Percentiles rank a stretch among this genome's conserved stretches.
Conservation (phyloP, 768 basidiomycete genomes). For the Lentinula raphanica region DNA sequence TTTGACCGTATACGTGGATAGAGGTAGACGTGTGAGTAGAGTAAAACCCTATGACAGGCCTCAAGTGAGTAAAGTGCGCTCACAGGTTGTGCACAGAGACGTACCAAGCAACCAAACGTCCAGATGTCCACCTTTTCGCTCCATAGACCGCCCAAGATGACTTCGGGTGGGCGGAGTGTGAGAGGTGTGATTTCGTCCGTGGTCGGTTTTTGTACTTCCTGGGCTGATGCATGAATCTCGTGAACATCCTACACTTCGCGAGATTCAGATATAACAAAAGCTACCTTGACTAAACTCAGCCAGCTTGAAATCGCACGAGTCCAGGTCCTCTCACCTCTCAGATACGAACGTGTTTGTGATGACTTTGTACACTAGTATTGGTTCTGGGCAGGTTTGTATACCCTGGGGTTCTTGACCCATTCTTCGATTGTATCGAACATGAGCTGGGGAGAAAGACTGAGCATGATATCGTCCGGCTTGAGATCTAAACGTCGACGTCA, state of each 20-base stretch:
- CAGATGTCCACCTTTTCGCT: conserved; percentile 24
- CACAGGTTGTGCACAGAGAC: not conserved
- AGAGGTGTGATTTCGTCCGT: conserved; percentile 15
- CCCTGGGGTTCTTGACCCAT: too few species aligned
- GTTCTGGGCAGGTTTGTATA: too few species aligned
- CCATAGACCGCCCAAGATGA: conserved; percentile 20
- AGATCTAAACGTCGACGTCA: too few species aligned
- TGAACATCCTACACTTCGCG: conserved; percentile 11
- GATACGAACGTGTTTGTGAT: too few species aligned
- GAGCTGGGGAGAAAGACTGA: too few species aligned
- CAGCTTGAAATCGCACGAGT: conserved; percentile 11
- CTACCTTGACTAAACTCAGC: conserved; percentile 1
- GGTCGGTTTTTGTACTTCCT: not conserved
- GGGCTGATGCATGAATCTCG: conserved; percentile 10
- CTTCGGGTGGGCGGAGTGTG: conserved; percentile 22
- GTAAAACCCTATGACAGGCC: not conserved
- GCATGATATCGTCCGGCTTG: too few species aligned
- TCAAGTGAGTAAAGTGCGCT: not conserved
- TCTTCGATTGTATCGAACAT: too few species aligned
- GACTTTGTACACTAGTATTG: too few species aligned
- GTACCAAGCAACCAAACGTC: conserved; percentile 22
- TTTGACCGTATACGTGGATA: not conserved
- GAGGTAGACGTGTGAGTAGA: not conserved
- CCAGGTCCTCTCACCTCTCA: too few species aligned
- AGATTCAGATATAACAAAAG: conserved; percentile 15